Evolutionary conservation across 1,284 basidiomycete genomes (phyloP), one percentile per base, ranked within the genome.

Genomic region (Xerocomus nothofagi): DNA sequence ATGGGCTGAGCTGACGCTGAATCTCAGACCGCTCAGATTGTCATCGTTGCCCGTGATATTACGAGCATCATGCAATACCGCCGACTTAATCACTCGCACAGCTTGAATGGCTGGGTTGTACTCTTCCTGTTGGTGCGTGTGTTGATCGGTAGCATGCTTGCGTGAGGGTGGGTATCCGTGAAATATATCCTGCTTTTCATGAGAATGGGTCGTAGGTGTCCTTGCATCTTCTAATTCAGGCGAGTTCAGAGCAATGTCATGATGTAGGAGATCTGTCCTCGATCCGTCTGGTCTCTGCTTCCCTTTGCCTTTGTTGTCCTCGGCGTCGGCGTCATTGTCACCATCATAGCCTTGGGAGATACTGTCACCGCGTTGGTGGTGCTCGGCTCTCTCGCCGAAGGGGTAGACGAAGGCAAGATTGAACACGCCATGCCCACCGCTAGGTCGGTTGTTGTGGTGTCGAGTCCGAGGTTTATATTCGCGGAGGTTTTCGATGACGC

Each of bases 31-130:
- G 8, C 62, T 69, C 11, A 70, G 57, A 31, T 71, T 72, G 14
- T 73, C 68, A 18, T 73, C 72, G n/a, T 73, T 72, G 8, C 85
- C 81, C 50, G 71, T 73, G 52, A 89, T 74, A 58, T 87, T 87
- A 17, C 86, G 75, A 30, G 87, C 86, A 65, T 89, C 87, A 57
- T 88, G 86, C 41, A 88, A 65, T 3, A 87, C 76, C 3, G 82
- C 84, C 21, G 75, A 76, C 68, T 82, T 86, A 34, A 89, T 57
- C n/a, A 72, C 80, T 61, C 78, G 82, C 1, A 81, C 85, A 11
- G 85, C 83, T 45, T 78, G 73, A 14, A 75, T 65, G 14, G 84
- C 68, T 14, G 69, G 59, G 44, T 71, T 72, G 12, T 67, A 63
- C 32, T 66, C 72, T 59, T 67, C 49, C 7, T 55, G 60, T 27